phyloP scores from a whole-genome alignment of 768 basidiomycete species.

The Boletus speciosus region DNA sequence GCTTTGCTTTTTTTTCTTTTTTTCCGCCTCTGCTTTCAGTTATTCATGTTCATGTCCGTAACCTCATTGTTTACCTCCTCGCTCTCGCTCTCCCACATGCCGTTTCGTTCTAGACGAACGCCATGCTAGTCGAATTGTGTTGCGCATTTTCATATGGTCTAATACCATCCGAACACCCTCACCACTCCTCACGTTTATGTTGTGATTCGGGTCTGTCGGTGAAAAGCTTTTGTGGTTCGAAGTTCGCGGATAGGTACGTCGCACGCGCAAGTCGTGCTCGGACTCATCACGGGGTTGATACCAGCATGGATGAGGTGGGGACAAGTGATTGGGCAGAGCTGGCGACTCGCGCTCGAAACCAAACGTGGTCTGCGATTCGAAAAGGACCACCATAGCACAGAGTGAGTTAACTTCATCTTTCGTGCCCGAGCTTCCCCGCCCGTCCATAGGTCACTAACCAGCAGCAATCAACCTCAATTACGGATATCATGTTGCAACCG shows the following conservation, averaged over 20 bases:
- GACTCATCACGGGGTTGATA: too few relatives aligned
- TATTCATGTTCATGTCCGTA: neutral
- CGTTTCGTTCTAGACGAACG: neutral
- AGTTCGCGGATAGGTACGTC: too few relatives aligned
- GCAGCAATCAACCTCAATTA: neutral
- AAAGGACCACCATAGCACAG: conserved; percentile 61
- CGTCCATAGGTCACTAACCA: conserved; percentile 48
- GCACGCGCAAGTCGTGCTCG: too few relatives aligned
- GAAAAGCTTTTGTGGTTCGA: too few relatives aligned
- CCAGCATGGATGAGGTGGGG: too few relatives aligned
- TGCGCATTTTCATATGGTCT: neutral
- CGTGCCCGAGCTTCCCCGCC: conserved; percentile 50
- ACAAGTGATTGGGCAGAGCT: conserved; percentile 25
- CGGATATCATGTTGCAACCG: neutral
- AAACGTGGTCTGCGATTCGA: conserved; percentile 75
- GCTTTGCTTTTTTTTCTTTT: neutral
- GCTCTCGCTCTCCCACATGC: neutral
- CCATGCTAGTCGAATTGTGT: conserved; percentile 3
- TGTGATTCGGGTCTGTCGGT: neutral
- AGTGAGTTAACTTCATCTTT: conserved; percentile 45
- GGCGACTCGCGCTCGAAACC: conserved; percentile 65
- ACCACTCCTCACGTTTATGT: conserved; percentile 8
- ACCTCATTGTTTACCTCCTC: neutral
- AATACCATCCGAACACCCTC: conserved; percentile 17
- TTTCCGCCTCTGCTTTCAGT: too few relatives aligned